Evolutionary conservation across 306 rosid species (phyloP).

Genomic region (Cucumis melo): DNA sequence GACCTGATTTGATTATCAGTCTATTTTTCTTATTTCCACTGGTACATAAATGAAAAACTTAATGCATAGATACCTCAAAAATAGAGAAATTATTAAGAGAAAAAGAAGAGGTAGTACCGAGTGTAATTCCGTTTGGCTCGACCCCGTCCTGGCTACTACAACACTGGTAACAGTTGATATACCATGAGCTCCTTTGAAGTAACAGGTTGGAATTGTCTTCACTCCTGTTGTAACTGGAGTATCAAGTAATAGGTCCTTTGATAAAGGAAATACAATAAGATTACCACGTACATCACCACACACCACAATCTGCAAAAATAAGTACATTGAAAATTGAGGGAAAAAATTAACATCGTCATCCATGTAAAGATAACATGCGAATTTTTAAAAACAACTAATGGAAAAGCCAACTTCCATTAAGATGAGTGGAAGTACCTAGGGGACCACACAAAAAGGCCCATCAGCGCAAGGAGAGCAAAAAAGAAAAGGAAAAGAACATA

Average conservation of each 20-base stretch:
- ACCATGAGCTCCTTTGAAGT: conserved; percentile 91
- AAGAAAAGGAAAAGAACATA: neutral
- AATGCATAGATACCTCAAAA: conserved; percentile 2
- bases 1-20: neutral
- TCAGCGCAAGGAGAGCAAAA: neutral
- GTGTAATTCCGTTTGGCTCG: conserved; percentile 47
- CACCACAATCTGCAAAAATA: conserved; percentile 46
- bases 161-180: conserved; percentile 79
- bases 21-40: neutral
- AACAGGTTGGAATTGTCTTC: conserved; percentile 37
- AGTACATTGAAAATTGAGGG: neutral
- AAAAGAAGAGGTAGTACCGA: conserved; percentile 35
- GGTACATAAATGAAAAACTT: neutral
- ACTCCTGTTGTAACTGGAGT: conserved; percentile 21
- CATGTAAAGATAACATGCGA: neutral
- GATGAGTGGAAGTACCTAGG: neutral
- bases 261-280: conserved; percentile 64
- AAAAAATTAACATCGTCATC: neutral
- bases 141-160: conserved; percentile 26
- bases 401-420: neutral
- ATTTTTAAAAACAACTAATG: neutral
- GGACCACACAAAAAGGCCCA: neutral
- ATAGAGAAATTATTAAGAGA: neutral
- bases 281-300: conserved; percentile 96
- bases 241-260: conserved; percentile 26